Evolutionary conservation across 2,329 filamentous ascomycete species (phyloP).

Genomic region (Penicillium sp.): DNA sequence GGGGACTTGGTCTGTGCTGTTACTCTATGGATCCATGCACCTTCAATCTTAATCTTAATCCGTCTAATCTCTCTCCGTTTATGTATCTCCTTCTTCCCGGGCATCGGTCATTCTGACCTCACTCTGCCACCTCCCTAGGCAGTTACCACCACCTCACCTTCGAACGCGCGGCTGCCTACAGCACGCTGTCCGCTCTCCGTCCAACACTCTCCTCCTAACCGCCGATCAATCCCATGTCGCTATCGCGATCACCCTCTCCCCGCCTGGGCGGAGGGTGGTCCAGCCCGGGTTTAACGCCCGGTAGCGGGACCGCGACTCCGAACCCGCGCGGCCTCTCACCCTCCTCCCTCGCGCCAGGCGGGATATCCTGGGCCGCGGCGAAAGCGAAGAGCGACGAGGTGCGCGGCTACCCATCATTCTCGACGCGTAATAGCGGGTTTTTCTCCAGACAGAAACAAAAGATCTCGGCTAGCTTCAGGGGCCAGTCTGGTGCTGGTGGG

Average conservation of each 20-base stretch:
- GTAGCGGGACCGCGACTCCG: constrained; percentile 70
- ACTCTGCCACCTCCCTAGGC: neutral
- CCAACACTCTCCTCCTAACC: neutral
- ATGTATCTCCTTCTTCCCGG: constrained; percentile 9
- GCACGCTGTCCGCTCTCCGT: neutral
- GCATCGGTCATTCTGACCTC: constrained; percentile 16
- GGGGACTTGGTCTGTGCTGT: constrained; percentile 4
- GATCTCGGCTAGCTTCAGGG: constrained; percentile 71
- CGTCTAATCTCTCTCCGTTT: constrained; percentile 5
- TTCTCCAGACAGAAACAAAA: constrained; percentile 81
- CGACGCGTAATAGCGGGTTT: constrained; percentile 80
- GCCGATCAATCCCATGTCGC: constrained; percentile 70
- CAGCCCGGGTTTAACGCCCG: constrained; percentile 74
- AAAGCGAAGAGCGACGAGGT: constrained; percentile 74
- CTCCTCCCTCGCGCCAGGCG: constrained; percentile 22
- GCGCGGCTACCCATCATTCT: constrained; percentile 75
- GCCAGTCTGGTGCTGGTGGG: constrained; percentile 31
- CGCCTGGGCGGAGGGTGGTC: constrained; percentile 84
- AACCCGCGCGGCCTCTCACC: constrained; percentile 37
- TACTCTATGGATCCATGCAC: neutral
- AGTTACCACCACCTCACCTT: neutral
- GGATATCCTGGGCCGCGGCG: constrained; percentile 78
- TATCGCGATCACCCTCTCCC: constrained; percentile 86
- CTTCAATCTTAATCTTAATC: constrained; percentile 10
- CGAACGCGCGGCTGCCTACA: neutral